Base-by-base conservation (phyloP, 352 stramenopile species). In the Sclerospora graminicola region DNA sequence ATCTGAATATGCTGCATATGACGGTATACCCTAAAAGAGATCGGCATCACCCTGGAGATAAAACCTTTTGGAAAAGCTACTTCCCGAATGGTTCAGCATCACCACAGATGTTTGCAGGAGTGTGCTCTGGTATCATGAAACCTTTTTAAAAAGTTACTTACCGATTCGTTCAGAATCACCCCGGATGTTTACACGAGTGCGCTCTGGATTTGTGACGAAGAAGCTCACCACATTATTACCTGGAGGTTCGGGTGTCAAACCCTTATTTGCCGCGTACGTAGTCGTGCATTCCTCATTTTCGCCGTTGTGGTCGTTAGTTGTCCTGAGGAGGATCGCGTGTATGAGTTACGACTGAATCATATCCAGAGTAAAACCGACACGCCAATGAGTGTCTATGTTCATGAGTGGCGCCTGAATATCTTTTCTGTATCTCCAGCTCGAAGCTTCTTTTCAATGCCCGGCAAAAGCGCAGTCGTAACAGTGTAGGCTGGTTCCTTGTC, bases 131-230 rank as follows among this genome's bases (percentile, higher is more conserved):
- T 21, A 54, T 89, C n/a, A n/a, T n/a, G n/a, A n/a, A n/a, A n/a
- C n/a, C n/a, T n/a, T n/a, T n/a, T n/a, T n/a, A n/a, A n/a, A n/a
- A n/a, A n/a, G n/a, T n/a, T n/a, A n/a, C n/a, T n/a, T n/a, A n/a
- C n/a, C n/a, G n/a, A n/a, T n/a, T n/a, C n/a, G n/a, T n/a, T n/a
- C n/a, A n/a, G n/a, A n/a, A n/a, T n/a, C n/a, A n/a, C n/a, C n/a
- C n/a, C n/a, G n/a, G n/a, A n/a, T n/a, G n/a, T n/a, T n/a, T n/a
- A n/a, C n/a, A n/a, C n/a, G n/a, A n/a, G n/a, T n/a, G n/a, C n/a
- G n/a, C n/a, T n/a, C n/a, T 5, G 77, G 77, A 13, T 89, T 85
- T 36, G 82, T 89, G 34, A 89, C 77, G 3, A 86, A 87, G 46
- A 82, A 82, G 36, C 54, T 89, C 10, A 83, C 66, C 35, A 85